Conservation (phyloP, 257 asterid species). For the Lavandula angustifolia region DNA sequence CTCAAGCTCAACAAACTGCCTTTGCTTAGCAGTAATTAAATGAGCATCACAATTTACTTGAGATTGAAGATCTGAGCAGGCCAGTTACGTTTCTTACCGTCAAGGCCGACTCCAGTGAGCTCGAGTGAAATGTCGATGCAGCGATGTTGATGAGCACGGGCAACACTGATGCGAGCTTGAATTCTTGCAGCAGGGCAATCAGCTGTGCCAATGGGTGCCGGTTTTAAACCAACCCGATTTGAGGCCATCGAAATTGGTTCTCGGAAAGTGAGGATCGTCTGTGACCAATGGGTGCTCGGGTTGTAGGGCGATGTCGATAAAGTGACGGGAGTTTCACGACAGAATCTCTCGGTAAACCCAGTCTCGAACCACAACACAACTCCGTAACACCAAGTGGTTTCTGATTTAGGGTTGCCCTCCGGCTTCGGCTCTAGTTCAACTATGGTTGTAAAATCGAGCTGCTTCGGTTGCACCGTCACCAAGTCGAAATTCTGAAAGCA, state of each 20-base stretch:
- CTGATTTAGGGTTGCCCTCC: slow-evolving; percentile 31
- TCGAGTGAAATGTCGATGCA: slow-evolving; percentile 94
- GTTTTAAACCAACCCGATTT: slow-evolving; percentile 23
- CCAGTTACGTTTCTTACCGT: slow-evolving; percentile 58
- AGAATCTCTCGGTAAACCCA: slow-evolving; percentile 77
- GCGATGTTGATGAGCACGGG: slow-evolving; percentile 71
- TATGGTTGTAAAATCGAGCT: slow-evolving; percentile 82
- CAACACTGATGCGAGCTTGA: slow-evolving; percentile 75
- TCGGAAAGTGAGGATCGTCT: slow-evolving; percentile 77
- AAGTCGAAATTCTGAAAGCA: slow-evolving; percentile 77
- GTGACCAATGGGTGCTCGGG: slow-evolving; percentile 91
- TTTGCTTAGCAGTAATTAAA: background rate
- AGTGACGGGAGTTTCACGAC: slow-evolving; percentile 71
- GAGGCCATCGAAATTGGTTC: slow-evolving; percentile 79
- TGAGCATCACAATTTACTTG: slow-evolving; percentile 23
- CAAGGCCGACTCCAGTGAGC: slow-evolving; percentile 49
- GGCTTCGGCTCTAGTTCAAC: slow-evolving; percentile 59
- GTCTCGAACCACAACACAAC: slow-evolving; percentile 91
- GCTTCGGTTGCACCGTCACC: slow-evolving; percentile 69
- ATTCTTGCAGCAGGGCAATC: slow-evolving; percentile 64
- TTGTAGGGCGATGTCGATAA: slow-evolving; percentile 85
- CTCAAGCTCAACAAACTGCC: no score
- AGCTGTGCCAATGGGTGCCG: slow-evolving; percentile 53
- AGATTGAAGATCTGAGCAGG: slow-evolving; percentile 74
- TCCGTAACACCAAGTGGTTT: slow-evolving; percentile 66